Evolutionary conservation across 495 filamentous ascomycete species (phyloP), one percentile per base, ranked within the genome.

Genomic region (Aspergillus mulundensis): DNA sequence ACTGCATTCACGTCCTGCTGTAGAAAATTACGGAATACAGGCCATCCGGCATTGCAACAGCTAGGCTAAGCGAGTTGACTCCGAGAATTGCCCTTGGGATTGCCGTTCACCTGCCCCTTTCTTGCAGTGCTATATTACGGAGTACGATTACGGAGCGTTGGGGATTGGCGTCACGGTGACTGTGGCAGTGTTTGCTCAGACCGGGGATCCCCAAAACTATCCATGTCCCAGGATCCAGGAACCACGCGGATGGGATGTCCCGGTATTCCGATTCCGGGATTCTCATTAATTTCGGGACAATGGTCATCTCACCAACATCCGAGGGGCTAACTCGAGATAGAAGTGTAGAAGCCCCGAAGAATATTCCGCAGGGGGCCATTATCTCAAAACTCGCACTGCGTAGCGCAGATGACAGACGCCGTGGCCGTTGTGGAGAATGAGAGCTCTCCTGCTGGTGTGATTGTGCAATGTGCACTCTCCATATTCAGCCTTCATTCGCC

Each of bases 191-290:
- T 40, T 16, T 5, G 3, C 3, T 16, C 2, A 18, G 8, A 12
- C 3, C 38, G 3, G 15, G 24, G 24, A 38, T 30, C 43, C 23
- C 30, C 24, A 38, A 53, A n/a, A 42, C n/a, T 18, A 47, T 12
- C n/a, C 28, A 40, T 19, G 23, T 10, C 16, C n/a, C 14, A 14
- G 8, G 36, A n/a, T 38, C 54, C 46, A 44, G 45, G 42, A 57
- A 48, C 54, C 54, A 57, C 16, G 54, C 54, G 40, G 40, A 48
- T 36, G 46, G 46, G 38, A 19, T 57, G 46, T 39, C 23, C 46
- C 46, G 45, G 39, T 10, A 36, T 36, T 36, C 32, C 32, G 32
- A 40, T 8, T 36, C 34, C 34, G 34, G 28, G 23, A 45, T 48
- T 58, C 50, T 53, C 16, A 16, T 18, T 28, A 28, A 28, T 28